Evolutionary conservation across 2,329 filamentous ascomycete genomes (phyloP).

Genomic region (Stemphylium lycopersici): DNA sequence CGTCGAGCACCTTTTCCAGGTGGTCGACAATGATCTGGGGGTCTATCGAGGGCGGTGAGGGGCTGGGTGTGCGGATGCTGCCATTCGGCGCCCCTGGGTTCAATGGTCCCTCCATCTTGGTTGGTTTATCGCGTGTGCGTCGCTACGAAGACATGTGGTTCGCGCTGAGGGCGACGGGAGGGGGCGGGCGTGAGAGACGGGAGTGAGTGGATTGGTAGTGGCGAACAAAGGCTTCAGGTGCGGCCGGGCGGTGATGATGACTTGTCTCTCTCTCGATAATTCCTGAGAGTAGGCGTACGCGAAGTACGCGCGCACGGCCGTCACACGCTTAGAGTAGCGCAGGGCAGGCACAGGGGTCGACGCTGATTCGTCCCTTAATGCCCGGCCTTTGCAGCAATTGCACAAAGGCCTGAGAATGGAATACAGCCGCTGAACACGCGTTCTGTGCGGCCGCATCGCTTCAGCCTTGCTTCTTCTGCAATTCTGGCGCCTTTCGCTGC

Average conservation of each 20-base stretch:
- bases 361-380: slow-evolving; percentile 25
- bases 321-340: slow-evolving; percentile 16
- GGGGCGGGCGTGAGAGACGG: slow-evolving; percentile 2
- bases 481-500: background rate
- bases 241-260: slow-evolving; percentile 30
- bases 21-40: slow-evolving; percentile 57
- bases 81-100: slow-evolving; percentile 50
- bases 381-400: slow-evolving; percentile 5
- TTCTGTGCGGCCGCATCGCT: background rate
- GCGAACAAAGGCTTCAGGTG: slow-evolving; percentile 12
- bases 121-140: slow-evolving; percentile 29
- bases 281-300: slow-evolving; percentile 23
- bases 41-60: slow-evolving; percentile 51
- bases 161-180: slow-evolving; percentile 23
- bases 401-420: slow-evolving; percentile 2
- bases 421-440: background rate
- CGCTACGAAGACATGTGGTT: slow-evolving; percentile 42
- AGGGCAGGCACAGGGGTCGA: slow-evolving; percentile 28
- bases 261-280: slow-evolving; percentile 26
- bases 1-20: slow-evolving; percentile 55
- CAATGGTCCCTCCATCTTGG: slow-evolving; percentile 51
- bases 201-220: slow-evolving; percentile 8
- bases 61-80: slow-evolving; percentile 44
- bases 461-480: background rate
- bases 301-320: slow-evolving; percentile 17